Evolutionary conservation across 208 protist genomes (phyloP).

Genomic region (Acanthamoeba castellanii): DNA sequence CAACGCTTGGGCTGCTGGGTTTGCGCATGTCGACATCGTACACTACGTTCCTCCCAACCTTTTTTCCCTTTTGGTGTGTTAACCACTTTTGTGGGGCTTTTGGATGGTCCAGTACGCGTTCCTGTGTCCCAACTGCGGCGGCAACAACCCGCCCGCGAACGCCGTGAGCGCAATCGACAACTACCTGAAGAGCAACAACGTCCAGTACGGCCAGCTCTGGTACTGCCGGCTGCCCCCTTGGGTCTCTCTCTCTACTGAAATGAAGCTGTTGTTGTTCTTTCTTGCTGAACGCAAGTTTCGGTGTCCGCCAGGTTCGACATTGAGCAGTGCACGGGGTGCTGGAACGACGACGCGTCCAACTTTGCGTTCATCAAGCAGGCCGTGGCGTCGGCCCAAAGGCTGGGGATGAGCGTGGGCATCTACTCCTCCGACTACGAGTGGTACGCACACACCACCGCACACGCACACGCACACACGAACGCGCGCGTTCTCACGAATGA

Average conservation of each 20-base stretch:
- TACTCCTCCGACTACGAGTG: slow-evolving; percentile 46
- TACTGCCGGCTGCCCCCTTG: background rate
- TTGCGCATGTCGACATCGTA: slow-evolving; percentile 37
- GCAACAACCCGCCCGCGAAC: slow-evolving; percentile 43
- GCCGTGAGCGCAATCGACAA: background rate
- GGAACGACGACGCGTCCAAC: slow-evolving; percentile 54
- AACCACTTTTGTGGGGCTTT: background rate
- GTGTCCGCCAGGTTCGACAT: background rate
- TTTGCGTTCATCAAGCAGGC: slow-evolving; percentile 38
- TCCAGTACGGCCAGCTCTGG: slow-evolving; percentile 18
- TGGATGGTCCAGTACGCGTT: background rate
- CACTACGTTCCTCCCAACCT: background rate
- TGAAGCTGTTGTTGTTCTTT: background rate
- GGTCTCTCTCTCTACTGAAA: background rate
- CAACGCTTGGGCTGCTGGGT: slow-evolving; percentile 23
- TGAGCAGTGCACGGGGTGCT: slow-evolving; percentile 45
- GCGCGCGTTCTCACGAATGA: background rate
- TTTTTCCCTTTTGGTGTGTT: background rate
- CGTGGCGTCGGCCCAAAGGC: background rate
- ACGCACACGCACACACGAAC: background rate
- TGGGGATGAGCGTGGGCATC: slow-evolving; percentile 13
- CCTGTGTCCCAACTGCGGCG: slow-evolving; percentile 37
- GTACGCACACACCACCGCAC: background rate
- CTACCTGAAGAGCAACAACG: background rate
- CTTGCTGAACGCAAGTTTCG: background rate